A percentile compares a stretch with the other conserved stretches of the same genome.
Conservation (phyloP, 768 basidiomycete genomes). For the Botryobasidium botryosum region DNA sequence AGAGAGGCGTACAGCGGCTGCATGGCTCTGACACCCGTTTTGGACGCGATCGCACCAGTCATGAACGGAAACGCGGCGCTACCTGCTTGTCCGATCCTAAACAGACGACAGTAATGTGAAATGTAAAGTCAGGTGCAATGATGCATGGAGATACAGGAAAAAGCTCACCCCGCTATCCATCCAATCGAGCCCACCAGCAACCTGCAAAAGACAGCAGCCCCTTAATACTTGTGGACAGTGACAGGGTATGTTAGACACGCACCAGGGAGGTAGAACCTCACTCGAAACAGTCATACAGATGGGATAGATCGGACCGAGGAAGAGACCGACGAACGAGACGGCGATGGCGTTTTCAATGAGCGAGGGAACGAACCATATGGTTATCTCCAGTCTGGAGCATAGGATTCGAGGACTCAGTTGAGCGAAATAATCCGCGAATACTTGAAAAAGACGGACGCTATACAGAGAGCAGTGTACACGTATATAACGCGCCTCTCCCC, state of each 20-base stretch:
- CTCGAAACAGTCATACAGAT: slow-evolving; percentile 1
- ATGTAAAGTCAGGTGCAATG: too few species aligned
- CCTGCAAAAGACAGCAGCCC: background rate
- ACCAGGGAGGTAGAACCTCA: slow-evolving; percentile 2
- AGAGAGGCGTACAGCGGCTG: slow-evolving; percentile 38
- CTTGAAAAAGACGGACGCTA: slow-evolving; percentile 12
- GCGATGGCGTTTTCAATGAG: slow-evolving; percentile 23
- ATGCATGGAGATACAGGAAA: too few species aligned
- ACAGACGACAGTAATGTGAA: too few species aligned
- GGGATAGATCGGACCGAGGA: slow-evolving; percentile 23
- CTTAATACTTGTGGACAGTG: background rate
- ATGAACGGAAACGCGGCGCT: slow-evolving; percentile 57
- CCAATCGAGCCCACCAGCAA: slow-evolving; percentile 11
- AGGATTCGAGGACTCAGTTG: background rate
- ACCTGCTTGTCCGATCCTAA: slow-evolving; percentile 40
- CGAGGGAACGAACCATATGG: slow-evolving; percentile 22
- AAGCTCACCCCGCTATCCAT: slow-evolving; percentile 22
- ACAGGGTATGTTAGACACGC: background rate
- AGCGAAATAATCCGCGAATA: too few species aligned
- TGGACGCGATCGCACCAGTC: slow-evolving; percentile 34
- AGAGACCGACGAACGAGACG: slow-evolving; percentile 22
- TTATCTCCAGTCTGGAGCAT: slow-evolving; percentile 16
- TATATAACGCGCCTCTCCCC: slow-evolving; percentile 12
- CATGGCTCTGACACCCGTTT: slow-evolving; percentile 40
- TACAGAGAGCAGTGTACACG: slow-evolving; percentile 10